Evolutionary conservation across 495 filamentous ascomycete species (phyloP).

Genomic region (Cryomyces antarcticus): DNA sequence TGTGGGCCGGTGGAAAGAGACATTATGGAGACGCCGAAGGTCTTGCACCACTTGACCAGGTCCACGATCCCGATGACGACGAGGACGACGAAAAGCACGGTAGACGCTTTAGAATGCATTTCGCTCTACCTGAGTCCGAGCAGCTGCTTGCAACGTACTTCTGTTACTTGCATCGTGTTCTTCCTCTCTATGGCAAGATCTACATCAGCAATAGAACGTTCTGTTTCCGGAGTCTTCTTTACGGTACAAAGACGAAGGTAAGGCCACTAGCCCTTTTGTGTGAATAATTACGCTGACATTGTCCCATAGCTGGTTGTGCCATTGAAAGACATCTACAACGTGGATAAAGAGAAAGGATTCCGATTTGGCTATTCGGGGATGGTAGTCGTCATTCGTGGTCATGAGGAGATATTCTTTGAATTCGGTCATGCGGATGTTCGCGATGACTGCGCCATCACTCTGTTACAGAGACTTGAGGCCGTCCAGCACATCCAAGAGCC

Average conservation of each 20-base stretch:
- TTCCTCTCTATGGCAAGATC: constrained; percentile 91
- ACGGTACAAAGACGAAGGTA: constrained; percentile 71
- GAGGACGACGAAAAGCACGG: constrained; percentile 39
- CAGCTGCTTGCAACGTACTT: constrained; percentile 83
- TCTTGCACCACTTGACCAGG: constrained; percentile 37
- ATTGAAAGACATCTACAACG: constrained; percentile 79
- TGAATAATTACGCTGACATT: neutral
- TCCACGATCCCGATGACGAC: constrained; percentile 43
- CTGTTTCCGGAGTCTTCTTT: constrained; percentile 82
- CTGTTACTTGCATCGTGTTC: constrained; percentile 64
- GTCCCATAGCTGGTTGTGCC: constrained; percentile 47
- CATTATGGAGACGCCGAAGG: constrained; percentile 69
- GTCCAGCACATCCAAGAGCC: constrained; percentile 54
- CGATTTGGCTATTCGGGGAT: constrained; percentile 80
- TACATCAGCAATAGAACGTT: constrained; percentile 82
- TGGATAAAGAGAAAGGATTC: constrained; percentile 89
- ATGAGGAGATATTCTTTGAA: constrained; percentile 95
- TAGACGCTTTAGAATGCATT: constrained; percentile 72
- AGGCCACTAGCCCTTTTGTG: neutral
- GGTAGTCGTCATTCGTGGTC: constrained; percentile 76
- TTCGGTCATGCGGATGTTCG: constrained; percentile 56
- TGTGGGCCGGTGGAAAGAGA: constrained; percentile 81
- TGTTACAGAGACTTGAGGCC: constrained; percentile 56
- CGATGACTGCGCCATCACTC: constrained; percentile 72
- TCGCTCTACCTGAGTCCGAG: constrained; percentile 67